Evolutionary conservation across 2,329 filamentous ascomycete species (phyloP), one percentile per base, ranked within the genome.

Genomic region (Fusarium paranaense): DNA sequence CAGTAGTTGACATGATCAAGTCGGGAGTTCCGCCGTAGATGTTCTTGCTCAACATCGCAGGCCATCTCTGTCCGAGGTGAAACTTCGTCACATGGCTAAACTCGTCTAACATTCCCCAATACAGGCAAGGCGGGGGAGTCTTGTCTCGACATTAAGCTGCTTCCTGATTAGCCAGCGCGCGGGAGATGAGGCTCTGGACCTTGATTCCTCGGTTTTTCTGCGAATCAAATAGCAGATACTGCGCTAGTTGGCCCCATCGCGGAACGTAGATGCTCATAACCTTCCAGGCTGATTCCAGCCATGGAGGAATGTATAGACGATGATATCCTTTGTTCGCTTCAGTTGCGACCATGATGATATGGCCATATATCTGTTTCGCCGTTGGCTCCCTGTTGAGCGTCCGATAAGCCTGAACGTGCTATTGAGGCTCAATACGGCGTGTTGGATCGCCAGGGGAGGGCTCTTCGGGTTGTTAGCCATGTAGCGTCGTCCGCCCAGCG

Each of bases 81-180:
- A 61, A 76, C 71, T 71, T 62, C 60, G 64, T 77, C 76, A 75
- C 76, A 77, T 75, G 76, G 76, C 67, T 45, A 54, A 54, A 35
- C 64, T 78, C 76, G 76, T 78, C 54, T 78, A 78, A 78, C 67
- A 78, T 78, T 72, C 69, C 76, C 76, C 47, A 27, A 75, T 77
- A 37, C 52, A 75, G 76, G 54, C 69, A 78, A 72, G 72, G 63
- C 64, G 64, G 58, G 66, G 66, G 40, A 71, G 61, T 63, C 58
- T 38, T 59, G 62, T 73, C 66, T 76, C 54, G 70, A 67, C 50
- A 42, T 76, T 73, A 73, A 70, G 69, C 74, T 68, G 40, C 45
- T 75, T 76, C 67, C 25, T 63, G 66, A 70, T 67, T 78, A 75
- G 76, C 45, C 42, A 37, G 20, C 25, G 54, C 60, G 54, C 60